Evolutionary conservation across 1,139 yeast genomes (phyloP).

Genomic region (Suhomyces anneliseae): DNA sequence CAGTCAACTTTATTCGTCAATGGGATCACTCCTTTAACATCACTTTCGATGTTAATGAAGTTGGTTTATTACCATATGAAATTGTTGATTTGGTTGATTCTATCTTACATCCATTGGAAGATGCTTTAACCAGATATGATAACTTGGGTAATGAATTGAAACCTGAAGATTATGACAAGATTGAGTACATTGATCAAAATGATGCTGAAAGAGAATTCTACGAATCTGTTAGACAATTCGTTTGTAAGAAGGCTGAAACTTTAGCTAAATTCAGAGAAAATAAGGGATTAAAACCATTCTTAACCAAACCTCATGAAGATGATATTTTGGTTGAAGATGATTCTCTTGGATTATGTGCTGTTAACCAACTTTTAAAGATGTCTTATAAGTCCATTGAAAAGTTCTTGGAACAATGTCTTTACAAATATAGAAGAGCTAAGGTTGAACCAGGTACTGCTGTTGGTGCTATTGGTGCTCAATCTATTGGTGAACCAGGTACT

Average conservation of each 20-base stretch:
- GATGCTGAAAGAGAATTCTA: slow-evolving; percentile 89
- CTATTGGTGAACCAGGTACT: slow-evolving; percentile 99
- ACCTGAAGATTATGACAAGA: slow-evolving; percentile 37
- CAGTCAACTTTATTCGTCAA: slow-evolving; percentile 89
- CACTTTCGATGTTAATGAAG: slow-evolving; percentile 58
- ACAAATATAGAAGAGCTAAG: slow-evolving; percentile 83
- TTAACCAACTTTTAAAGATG: slow-evolving; percentile 74
- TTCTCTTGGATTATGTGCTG: slow-evolving; percentile 47
- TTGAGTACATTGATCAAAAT: slow-evolving; percentile 70
- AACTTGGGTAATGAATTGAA: slow-evolving; percentile 63
- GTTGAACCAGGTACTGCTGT: slow-evolving; percentile 99
- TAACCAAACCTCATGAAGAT: slow-evolving; percentile 43
- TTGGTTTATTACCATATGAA: slow-evolving; percentile 70
- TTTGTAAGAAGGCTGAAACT: slow-evolving; percentile 53
- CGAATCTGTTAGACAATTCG: slow-evolving; percentile 65
- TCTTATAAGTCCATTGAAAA: slow-evolving; percentile 58
- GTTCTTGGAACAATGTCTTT: slow-evolving; percentile 75
- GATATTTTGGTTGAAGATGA: slow-evolving; percentile 50
- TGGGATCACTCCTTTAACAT: slow-evolving; percentile 91
- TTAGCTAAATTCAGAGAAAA: slow-evolving; percentile 60
- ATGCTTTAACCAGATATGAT: slow-evolving; percentile 62
- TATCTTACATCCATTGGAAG: slow-evolving; percentile 62
- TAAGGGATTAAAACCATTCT: slow-evolving; percentile 41
- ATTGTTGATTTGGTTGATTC: slow-evolving; percentile 55
- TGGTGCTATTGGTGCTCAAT: slow-evolving; percentile 98